phyloP scores from a whole-genome alignment of 2,329 filamentous ascomycete species.

The Trichoderma sp. region DNA sequence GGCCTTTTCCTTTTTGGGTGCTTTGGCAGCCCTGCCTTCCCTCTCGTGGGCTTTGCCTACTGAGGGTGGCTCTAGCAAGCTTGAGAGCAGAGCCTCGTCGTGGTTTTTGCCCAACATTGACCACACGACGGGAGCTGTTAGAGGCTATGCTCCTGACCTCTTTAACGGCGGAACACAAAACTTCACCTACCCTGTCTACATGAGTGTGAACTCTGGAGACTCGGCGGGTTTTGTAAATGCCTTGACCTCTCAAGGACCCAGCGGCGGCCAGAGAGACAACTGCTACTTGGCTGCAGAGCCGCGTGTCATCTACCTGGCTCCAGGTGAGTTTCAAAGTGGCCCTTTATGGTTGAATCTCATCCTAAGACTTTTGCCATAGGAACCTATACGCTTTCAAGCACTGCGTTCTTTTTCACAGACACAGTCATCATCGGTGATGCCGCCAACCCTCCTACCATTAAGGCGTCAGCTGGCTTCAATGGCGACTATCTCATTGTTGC shows the following conservation, averaged over 20 bases:
- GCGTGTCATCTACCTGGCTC: constrained; percentile 32
- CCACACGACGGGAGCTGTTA: constrained; percentile 31
- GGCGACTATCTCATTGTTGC: constrained; percentile 48
- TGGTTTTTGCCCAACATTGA: constrained; percentile 34
- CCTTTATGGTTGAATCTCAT: not conserved
- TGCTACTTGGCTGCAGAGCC: constrained; percentile 33
- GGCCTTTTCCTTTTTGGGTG: constrained; percentile 26
- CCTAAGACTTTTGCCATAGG: constrained; percentile 21
- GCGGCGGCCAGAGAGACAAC: constrained; percentile 30
- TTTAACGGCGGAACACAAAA: constrained; percentile 23
- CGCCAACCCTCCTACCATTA: constrained; percentile 67
- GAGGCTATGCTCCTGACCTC: constrained; percentile 32
- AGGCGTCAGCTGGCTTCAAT: constrained; percentile 67
- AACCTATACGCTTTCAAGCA: constrained; percentile 30
- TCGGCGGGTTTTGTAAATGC: constrained; percentile 26
- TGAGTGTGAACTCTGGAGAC: constrained; percentile 28
- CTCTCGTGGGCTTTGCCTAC: constrained; percentile 23
- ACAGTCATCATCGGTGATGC: constrained; percentile 84
- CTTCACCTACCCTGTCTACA: constrained; percentile 33
- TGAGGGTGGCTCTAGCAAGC: not conserved
- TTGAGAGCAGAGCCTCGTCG: constrained; percentile 29
- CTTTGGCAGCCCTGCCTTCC: constrained; percentile 19
- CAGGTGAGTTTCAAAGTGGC: constrained; percentile 18
- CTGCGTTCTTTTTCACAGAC: constrained; percentile 44
- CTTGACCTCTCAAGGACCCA: constrained; percentile 28